Percentiles rank a stretch among this genome's conserved stretches.
Conservation (phyloP, 2,329 filamentous ascomycete species). For the Tolypocladium sp. region DNA sequence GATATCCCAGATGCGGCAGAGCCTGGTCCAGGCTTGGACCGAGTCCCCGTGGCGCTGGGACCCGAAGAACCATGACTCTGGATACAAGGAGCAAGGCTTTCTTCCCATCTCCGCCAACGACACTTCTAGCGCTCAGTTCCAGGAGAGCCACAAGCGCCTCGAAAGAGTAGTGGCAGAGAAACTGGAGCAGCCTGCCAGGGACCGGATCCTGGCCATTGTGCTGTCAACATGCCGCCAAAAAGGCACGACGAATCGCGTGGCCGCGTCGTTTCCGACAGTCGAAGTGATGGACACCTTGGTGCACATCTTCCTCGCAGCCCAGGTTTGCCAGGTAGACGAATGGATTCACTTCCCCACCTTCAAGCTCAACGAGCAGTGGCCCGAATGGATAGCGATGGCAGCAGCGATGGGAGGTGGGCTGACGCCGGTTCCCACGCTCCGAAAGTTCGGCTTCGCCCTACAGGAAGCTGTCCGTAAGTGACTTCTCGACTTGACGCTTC, state of each 20-base stretch:
- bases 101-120: constrained; percentile 33
- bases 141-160: constrained; percentile 25
- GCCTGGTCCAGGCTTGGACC: constrained; percentile 38
- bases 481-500: not conserved
- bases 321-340: constrained; percentile 45
- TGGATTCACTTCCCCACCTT: constrained; percentile 57
- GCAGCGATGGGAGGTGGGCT: constrained; percentile 51
- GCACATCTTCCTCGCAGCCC: constrained; percentile 49
- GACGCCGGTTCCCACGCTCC: constrained; percentile 46
- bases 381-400: constrained; percentile 51
- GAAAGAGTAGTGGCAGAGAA: constrained; percentile 33
- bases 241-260: constrained; percentile 40
- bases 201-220: constrained; percentile 56
- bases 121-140: constrained; percentile 25
- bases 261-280: constrained; percentile 52
- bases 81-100: constrained; percentile 34
- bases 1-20: constrained; percentile 35
- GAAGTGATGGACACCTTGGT: constrained; percentile 52
- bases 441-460: constrained; percentile 50
- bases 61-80: constrained; percentile 32
- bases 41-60: constrained; percentile 43
- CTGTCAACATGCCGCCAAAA: constrained; percentile 46
- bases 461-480: constrained; percentile 40
- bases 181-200: constrained; percentile 39
- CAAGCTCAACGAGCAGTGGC: constrained; percentile 41